A percentile compares a stretch with the other conserved stretches of the same genome.
phyloP scores from a whole-genome alignment of 1,139 yeast species.

The Arxiozyma slooffiae region DNA sequence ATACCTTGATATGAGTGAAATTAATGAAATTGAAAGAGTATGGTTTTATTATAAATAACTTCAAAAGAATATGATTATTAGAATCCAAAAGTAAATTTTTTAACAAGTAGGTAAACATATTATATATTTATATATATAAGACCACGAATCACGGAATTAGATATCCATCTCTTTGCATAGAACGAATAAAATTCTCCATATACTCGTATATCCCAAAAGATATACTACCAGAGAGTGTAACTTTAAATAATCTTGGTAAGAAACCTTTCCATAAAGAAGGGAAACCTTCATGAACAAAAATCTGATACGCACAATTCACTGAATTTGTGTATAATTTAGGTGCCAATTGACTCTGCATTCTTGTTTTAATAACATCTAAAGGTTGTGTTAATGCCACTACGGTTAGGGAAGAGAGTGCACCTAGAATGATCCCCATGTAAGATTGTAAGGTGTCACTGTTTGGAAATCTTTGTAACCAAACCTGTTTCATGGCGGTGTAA shows the following conservation, averaged over 20 bases:
- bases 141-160: conserved; percentile 7
- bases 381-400: conserved; percentile 84
- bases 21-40: conserved; percentile 20
- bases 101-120: neutral
- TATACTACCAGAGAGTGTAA: conserved; percentile 69
- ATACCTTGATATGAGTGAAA: conserved; percentile 21
- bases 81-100: neutral
- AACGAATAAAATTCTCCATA: conserved; percentile 37
- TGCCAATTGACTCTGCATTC: conserved; percentile 69
- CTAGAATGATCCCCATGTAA: conserved; percentile 43
- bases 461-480: conserved; percentile 42
- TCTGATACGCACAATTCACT: conserved; percentile 60
- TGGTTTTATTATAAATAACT: conserved; percentile 70
- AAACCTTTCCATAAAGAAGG: conserved; percentile 67
- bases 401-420: conserved; percentile 48
- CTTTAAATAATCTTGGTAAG: conserved; percentile 68
- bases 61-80: conserved; percentile 19
- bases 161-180: conserved; percentile 17
- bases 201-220: conserved; percentile 61
- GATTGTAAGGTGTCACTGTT: conserved; percentile 32
- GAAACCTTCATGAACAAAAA: conserved; percentile 61
- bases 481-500: conserved; percentile 67
- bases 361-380: conserved; percentile 76
- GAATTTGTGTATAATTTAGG: conserved; percentile 48
- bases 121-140: conserved; percentile 2